phyloP scores from a whole-genome alignment of 2,329 filamentous ascomycete genomes.

The Penicillium digitatum region DNA sequence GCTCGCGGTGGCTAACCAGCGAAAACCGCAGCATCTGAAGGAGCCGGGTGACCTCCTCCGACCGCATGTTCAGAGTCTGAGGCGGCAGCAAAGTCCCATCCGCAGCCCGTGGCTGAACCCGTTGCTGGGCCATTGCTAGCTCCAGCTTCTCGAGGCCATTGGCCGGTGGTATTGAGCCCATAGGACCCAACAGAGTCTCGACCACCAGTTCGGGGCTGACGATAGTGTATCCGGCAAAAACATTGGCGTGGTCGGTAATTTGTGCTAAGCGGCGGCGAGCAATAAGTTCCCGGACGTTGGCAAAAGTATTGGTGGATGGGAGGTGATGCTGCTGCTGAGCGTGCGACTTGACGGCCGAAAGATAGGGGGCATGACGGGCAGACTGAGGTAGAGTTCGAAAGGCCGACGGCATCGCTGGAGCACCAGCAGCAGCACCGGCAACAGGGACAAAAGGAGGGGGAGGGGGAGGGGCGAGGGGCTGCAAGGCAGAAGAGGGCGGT shows the following conservation, averaged over 20 bases:
- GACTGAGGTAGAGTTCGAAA: conserved; percentile 40
- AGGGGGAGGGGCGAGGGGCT: conserved; percentile 36
- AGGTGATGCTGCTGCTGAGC: conserved; percentile 30
- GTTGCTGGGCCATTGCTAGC: conserved; percentile 44
- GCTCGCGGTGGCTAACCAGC: conserved; percentile 39
- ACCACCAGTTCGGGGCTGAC: conserved; percentile 44
- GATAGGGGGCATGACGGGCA: conserved; percentile 38
- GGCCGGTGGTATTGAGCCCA: conserved; percentile 39
- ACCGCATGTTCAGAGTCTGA: conserved; percentile 43
- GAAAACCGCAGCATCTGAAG: conserved; percentile 45
- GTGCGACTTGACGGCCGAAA: conserved; percentile 36
- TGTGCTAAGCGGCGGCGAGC: conserved; percentile 42
- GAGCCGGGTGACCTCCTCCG: conserved; percentile 42
- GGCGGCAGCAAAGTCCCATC: conserved; percentile 39
- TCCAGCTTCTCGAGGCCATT: conserved; percentile 44
- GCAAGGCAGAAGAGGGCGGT: conserved; percentile 35
- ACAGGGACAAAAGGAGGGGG: conserved; percentile 28
- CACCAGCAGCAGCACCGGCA: conserved; percentile 33
- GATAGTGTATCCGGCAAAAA: conserved; percentile 43
- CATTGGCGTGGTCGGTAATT: conserved; percentile 46
- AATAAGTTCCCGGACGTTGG: conserved; percentile 41
- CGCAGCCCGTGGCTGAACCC: conserved; percentile 38
- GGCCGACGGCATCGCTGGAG: conserved; percentile 44
- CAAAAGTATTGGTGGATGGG: conserved; percentile 39
- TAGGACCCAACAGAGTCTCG: conserved; percentile 41